Conservation (phyloP, 2,329 filamentous ascomycete genomes). For the Claviceps pazoutovae region DNA sequence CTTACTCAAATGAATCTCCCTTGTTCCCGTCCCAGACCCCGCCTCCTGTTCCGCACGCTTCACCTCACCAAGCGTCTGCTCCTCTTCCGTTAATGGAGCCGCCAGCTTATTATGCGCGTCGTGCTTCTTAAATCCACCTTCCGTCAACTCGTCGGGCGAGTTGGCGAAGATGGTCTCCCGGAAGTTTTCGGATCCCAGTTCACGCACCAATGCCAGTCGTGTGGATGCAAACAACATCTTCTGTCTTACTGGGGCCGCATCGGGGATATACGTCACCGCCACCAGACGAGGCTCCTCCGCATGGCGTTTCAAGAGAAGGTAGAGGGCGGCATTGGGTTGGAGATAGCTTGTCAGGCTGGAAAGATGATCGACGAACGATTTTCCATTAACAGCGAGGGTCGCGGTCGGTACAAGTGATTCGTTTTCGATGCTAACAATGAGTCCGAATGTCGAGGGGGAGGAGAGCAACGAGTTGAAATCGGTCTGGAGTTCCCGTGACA, state of each 20-base stretch:
- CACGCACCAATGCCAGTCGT: constrained; percentile 58
- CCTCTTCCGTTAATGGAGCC: constrained; percentile 68
- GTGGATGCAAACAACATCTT: constrained; percentile 81
- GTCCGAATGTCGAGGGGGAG: constrained; percentile 47
- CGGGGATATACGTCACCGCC: constrained; percentile 66
- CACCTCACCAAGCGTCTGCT: constrained; percentile 55
- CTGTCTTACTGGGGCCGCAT: constrained; percentile 63
- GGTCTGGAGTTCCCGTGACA: constrained; percentile 61
- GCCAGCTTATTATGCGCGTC: constrained; percentile 50
- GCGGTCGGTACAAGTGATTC: constrained; percentile 53
- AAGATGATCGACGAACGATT: constrained; percentile 52
- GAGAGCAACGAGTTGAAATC: constrained; percentile 58
- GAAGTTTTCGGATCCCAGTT: constrained; percentile 68
- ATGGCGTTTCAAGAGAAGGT: constrained; percentile 60
- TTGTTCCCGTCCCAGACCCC: constrained; percentile 48
- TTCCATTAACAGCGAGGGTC: constrained; percentile 36
- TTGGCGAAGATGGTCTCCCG: constrained; percentile 63
- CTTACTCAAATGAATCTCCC: constrained; percentile 46
- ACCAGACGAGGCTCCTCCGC: constrained; percentile 44
- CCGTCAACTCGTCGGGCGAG: constrained; percentile 52
- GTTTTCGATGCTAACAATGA: constrained; percentile 55
- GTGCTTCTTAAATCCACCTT: constrained; percentile 56
- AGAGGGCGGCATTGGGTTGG: constrained; percentile 52
- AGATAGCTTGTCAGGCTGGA: constrained; percentile 47
- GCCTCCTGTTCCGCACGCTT: constrained; percentile 64